Conservation (phyloP, 768 basidiomycete genomes). For the Suillus luteus region DNA sequence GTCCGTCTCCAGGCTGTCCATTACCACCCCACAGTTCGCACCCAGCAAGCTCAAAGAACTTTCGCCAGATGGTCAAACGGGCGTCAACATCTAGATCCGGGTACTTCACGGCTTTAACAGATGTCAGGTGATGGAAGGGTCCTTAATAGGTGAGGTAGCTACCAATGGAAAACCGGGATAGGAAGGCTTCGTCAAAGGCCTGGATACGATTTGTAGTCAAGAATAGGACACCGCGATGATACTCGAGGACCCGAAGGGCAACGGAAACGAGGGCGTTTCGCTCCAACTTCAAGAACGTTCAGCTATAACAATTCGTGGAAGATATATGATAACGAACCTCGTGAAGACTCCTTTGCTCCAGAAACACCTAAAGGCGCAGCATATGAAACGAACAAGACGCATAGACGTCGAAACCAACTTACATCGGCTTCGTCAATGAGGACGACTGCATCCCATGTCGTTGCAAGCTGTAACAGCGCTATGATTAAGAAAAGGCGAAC, state of each 20-base stretch:
- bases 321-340: constrained; percentile 30
- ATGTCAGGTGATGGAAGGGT: not conserved
- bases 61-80: constrained; percentile 28
- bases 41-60: constrained; percentile 27
- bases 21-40: constrained; percentile 13
- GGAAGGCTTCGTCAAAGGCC: constrained; percentile 65
- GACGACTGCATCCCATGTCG: constrained; percentile 61
- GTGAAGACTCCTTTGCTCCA: constrained; percentile 66
- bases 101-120: constrained; percentile 26
- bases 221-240: constrained; percentile 62
- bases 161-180: constrained; percentile 64
- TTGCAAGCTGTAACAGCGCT: constrained; percentile 52
- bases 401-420: not conserved
- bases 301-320: not conserved
- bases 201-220: constrained; percentile 44
- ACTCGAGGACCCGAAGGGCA: constrained; percentile 62
- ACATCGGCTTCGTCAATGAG: constrained; percentile 51
- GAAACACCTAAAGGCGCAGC: constrained; percentile 58
- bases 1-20: not conserved
- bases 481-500: constrained; percentile 23
- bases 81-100: constrained; percentile 25
- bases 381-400: not conserved
- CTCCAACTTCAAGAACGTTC: constrained; percentile 35
- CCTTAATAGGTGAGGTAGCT: not conserved
- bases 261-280: constrained; percentile 76